Percentiles rank a stretch among this genome's conserved stretches.
Conservation (phyloP, 805 yeast genomes). For the Barnettozyma salicaria region DNA sequence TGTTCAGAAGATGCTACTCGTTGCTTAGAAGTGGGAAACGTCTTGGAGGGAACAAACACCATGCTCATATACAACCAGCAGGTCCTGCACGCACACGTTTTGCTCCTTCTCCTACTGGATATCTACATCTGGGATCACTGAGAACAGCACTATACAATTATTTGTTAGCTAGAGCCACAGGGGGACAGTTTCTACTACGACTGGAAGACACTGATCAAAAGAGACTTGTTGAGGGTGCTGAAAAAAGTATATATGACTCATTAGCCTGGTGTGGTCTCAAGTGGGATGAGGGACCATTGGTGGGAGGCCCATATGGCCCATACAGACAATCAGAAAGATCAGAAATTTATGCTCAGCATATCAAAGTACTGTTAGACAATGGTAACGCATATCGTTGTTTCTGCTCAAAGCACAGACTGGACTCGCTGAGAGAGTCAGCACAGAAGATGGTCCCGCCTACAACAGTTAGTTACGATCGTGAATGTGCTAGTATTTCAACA, state of each 20-base stretch:
- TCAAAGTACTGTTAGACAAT: slow-evolving; percentile 45
- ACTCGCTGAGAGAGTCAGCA: slow-evolving; percentile 64
- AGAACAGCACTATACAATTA: slow-evolving; percentile 92
- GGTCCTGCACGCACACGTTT: slow-evolving; percentile 78
- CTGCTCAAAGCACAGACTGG: slow-evolving; percentile 76
- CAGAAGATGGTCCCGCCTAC: slow-evolving; percentile 77
- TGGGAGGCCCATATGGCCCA: slow-evolving; percentile 49
- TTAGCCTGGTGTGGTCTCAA: slow-evolving; percentile 70
- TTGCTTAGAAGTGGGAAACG: slow-evolving; percentile 6
- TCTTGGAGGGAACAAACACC: slow-evolving; percentile 14
- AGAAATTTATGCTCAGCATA: slow-evolving; percentile 57
- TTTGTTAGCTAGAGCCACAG: slow-evolving; percentile 68
- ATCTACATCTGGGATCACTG: slow-evolving; percentile 86
- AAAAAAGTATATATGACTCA: slow-evolving; percentile 66
- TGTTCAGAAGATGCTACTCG: slow-evolving; percentile 5
- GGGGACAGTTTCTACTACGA: slow-evolving; percentile 75
- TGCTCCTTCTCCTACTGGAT: slow-evolving; percentile 98
- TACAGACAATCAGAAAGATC: slow-evolving; percentile 81
- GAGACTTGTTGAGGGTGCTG: slow-evolving; percentile 77
- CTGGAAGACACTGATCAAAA: slow-evolving; percentile 91
- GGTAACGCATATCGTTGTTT: slow-evolving; percentile 84
- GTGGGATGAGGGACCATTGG: slow-evolving; percentile 76
- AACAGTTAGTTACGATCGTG: slow-evolving; percentile 84
- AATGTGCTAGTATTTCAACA: slow-evolving; percentile 47
- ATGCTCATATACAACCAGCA: slow-evolving; percentile 7